Evolutionary conservation across 176 grass and related monocot species (phyloP), one percentile per base, ranked within the genome.

Genomic region (Eremochloa ophiuroides): DNA sequence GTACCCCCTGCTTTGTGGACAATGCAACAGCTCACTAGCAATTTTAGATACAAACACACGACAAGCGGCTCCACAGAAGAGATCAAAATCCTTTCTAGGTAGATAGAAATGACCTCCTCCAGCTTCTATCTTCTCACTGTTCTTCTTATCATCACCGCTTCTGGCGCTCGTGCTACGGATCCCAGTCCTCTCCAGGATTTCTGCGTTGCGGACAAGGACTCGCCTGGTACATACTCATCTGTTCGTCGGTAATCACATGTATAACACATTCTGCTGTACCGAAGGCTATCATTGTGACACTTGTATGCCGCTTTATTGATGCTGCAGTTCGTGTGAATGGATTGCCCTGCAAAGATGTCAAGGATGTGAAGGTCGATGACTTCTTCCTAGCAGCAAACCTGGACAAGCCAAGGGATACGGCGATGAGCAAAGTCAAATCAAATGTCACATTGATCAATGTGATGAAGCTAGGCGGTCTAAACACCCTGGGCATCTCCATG

Each of bases 281-380:
- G 8, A n/a, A n/a, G n/a, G 4, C 16, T 18, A 10, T 8, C 30
- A 55, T 50, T 7, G 3, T 73, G 29, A 76, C 34, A 29, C 4
- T 46, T 33, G 1, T n/a, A 15, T 25, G 8, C 5, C 31, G 11
- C 10, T n/a, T 51, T 11, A 2, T 53, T 35, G 2, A 14, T 83
- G 72, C 73, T 83, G 86, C 53, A 82, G 80, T 73, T 1, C 67
- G 27, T 4, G 68, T 82, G 17, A 82, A 82, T 18, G 80, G 80
- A 0, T 82, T 82, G 2, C 1, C n/a, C 0, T 82, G 69, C 14
- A 38, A 63, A 58, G 41, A 82, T 1, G 7, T 16, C 0, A 73
- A 26, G 12, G 40, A 23, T 6, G 80, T 73, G 39, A 82, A 46
- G 0, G 20, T 29, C 0, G 68, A 82, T 4, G 66, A 82, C 40